Evolutionary conservation across 495 filamentous ascomycete genomes (phyloP), one percentile per base, ranked within the genome.

Genomic region (Neohortaea acidophila): DNA sequence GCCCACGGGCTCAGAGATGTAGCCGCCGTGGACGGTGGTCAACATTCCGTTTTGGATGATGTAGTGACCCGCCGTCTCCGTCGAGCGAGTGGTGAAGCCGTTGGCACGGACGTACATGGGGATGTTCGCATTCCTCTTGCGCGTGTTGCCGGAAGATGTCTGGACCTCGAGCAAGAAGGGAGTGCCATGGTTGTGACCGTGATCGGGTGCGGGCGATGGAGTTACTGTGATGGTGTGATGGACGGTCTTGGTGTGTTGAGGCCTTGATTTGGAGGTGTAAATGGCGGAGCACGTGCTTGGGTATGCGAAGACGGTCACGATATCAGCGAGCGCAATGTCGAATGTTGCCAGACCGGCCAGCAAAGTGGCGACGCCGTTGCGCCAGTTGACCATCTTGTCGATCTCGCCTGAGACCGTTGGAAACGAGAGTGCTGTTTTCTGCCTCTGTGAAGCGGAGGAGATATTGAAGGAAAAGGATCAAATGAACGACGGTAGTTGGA

Each of bases 21-120:
- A 27, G 11, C 36, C 33, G n/a, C 51, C 44, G 24, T 34, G 25
- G 15, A 23, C 20, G 7, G 15, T 22, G 6, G 23, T 19, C n/a
- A 53, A 28, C 29, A 18, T 30, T 3, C 47, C 43, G 32, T 51
- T 29, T 3, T 35, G 14, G 9, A 53, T 48, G 4, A 22, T 17
- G 31, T 41, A 53, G 10, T 39, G 39, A 2, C 36, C 33, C 2
- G 51, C 51, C 34, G 31, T 8, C 4, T 21, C 37, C n/a, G 19
- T 14, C 15, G 44, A 37, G 3, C 36, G 45, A n/a, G 51, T 50
- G 9, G 51, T 53, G 26, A 47, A 44, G 15, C 51, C 51, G 27
- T 53, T 45, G 11, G 34, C 28, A 35, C 37, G 44, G 12, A 53
- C 27, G 14, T 22, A 53, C 2, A 33, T 25, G 6, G 13, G 17